Conservation (phyloP, 768 basidiomycete genomes). For the Boletus pseudo-olivaceus region DNA sequence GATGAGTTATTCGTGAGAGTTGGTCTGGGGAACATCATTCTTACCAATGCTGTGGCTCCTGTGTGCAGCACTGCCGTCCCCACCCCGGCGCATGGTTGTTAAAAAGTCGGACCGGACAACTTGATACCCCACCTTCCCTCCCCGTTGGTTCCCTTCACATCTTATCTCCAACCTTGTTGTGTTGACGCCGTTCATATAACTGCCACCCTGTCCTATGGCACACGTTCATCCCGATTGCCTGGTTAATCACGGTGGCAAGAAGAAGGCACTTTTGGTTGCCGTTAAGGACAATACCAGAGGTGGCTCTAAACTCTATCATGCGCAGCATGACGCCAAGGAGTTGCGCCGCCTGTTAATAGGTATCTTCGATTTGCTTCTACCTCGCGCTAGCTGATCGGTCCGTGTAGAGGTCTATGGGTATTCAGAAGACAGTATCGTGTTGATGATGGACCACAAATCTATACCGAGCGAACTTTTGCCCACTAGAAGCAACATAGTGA, state of each 20-base stretch:
- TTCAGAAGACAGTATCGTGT: slow-evolving; percentile 35
- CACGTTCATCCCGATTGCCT: neutral
- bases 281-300: slow-evolving; percentile 4
- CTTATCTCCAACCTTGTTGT: slow-evolving; percentile 9
- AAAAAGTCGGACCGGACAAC: neutral
- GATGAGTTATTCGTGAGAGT: neutral
- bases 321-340: slow-evolving; percentile 15
- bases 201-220: slow-evolving; percentile 7
- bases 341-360: slow-evolving; percentile 22
- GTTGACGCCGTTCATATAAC: neutral
- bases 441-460: slow-evolving; percentile 39
- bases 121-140: neutral
- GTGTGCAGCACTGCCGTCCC: neutral
- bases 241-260: neutral
- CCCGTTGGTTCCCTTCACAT: neutral
- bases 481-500: slow-evolving; percentile 44
- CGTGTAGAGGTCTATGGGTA: slow-evolving; percentile 38
- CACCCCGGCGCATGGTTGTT: neutral
- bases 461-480: slow-evolving; percentile 34
- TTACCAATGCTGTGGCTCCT: slow-evolving; percentile 10
- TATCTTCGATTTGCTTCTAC: slow-evolving; percentile 1
- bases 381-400: neutral
- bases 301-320: slow-evolving; percentile 1
- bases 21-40: neutral
- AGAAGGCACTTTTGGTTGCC: slow-evolving; percentile 25